Percentiles rank a stretch among this genome's conserved stretches.
Evolutionary conservation across 2,329 filamentous ascomycete species (phyloP).

Genomic region (Microsporum ferrugineum): DNA sequence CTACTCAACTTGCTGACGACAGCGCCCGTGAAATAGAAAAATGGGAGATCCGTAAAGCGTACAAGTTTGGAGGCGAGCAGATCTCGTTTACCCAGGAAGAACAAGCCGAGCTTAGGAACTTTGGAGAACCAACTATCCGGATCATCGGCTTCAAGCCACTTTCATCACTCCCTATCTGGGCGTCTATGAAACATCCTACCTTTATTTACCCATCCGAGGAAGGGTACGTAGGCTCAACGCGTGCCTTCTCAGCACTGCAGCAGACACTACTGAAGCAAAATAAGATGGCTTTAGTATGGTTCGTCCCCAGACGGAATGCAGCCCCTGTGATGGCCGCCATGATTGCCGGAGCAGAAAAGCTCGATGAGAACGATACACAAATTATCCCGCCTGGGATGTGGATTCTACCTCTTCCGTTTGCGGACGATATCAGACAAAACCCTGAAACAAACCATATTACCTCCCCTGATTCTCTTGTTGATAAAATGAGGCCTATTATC

Average conservation of each 20-base stretch:
- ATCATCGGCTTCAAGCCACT: slow-evolving; percentile 90
- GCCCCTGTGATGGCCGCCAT: slow-evolving; percentile 70
- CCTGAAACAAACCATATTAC: slow-evolving; percentile 50
- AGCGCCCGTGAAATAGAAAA: slow-evolving; percentile 67
- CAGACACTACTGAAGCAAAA: slow-evolving; percentile 69
- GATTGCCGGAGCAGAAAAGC: slow-evolving; percentile 58
- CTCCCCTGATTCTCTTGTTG: slow-evolving; percentile 59
- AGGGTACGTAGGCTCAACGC: slow-evolving; percentile 77
- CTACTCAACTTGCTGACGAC: slow-evolving; percentile 65
- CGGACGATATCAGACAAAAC: slow-evolving; percentile 70
- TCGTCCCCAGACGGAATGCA: slow-evolving; percentile 68
- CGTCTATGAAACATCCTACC: slow-evolving; percentile 69
- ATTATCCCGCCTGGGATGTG: slow-evolving; percentile 73
- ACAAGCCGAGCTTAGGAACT: slow-evolving; percentile 62
- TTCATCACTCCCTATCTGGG: slow-evolving; percentile 65
- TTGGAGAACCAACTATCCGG: slow-evolving; percentile 70
- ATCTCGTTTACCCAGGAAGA: slow-evolving; percentile 80
- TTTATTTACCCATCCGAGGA: slow-evolving; percentile 94
- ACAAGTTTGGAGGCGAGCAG: slow-evolving; percentile 88
- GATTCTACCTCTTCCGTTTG: slow-evolving; percentile 78
- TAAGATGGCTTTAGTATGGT: slow-evolving; percentile 83
- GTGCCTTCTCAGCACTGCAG: slow-evolving; percentile 84
- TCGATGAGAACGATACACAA: slow-evolving; percentile 55
- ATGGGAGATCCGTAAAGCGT: slow-evolving; percentile 74
- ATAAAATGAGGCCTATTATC: slow-evolving; percentile 70